These are phyloP conservation scores for Kandelia obovata DNA, from an alignment of 345 rosid genomes.

Conservation along the genomic window DNA sequence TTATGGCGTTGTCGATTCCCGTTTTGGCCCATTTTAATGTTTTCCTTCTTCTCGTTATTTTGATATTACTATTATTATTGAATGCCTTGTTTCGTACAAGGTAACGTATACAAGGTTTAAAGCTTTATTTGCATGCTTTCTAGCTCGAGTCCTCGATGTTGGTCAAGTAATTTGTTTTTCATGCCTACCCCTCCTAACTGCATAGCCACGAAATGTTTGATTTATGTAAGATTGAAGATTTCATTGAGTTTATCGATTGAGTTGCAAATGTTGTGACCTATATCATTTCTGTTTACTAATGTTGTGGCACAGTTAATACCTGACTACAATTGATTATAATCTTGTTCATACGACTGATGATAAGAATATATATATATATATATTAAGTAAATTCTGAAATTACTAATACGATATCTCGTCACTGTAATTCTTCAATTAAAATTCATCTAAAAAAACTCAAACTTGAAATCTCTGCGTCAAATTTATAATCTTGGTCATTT, in stretches of 20 bases:
- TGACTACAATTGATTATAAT: too few species aligned
- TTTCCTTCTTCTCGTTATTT: not conserved
- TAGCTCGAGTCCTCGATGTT: not conserved
- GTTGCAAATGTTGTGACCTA: too few species aligned
- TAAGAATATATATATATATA: too few species aligned
- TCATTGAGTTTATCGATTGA: not conserved
- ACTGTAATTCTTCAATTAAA: too few species aligned
- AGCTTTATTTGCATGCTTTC: not conserved
- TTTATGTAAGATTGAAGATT: conserved; percentile 8
- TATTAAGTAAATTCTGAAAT: too few species aligned
- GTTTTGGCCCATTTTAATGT: not conserved
- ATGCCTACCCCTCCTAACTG: conserved; percentile 3
- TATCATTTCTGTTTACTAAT: too few species aligned
- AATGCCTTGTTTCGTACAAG: not conserved
- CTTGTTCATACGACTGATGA: too few species aligned
- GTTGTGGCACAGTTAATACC: too few species aligned
- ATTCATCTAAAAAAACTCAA: too few species aligned
- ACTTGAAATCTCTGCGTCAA: too few species aligned
- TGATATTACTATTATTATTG: not conserved
- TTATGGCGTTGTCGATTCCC: conserved; percentile 20
- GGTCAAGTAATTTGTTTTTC: conserved; percentile 14
- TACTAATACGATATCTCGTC: too few species aligned
- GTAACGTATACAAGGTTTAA: conserved; percentile 8
- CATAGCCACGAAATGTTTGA: not conserved
- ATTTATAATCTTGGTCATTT: too few species aligned